Conservation (phyloP, 768 basidiomycete genomes). For the Calvatia gigantea region DNA sequence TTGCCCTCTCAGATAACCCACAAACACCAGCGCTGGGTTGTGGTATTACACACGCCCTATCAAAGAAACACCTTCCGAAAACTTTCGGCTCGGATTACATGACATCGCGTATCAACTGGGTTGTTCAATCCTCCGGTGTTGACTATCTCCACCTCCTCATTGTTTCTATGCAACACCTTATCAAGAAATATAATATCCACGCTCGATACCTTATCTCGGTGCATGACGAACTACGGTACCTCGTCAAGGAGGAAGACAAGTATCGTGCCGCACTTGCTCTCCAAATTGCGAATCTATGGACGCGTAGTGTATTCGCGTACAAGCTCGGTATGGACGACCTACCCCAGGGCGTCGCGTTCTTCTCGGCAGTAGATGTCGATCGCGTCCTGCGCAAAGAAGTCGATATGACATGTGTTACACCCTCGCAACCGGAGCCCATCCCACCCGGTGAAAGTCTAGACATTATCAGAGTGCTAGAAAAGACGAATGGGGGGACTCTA, state of each 20-base stretch:
- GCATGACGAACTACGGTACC: conserved; percentile 94
- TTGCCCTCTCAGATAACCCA: conserved; percentile 82
- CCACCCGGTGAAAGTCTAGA: conserved; percentile 85
- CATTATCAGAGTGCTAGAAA: conserved; percentile 59
- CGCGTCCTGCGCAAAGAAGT: conserved; percentile 91
- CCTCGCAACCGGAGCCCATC: conserved; percentile 81
- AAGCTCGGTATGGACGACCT: conserved; percentile 95
- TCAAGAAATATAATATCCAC: conserved; percentile 73
- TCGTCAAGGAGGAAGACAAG: conserved; percentile 84
- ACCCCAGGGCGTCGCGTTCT: conserved; percentile 94
- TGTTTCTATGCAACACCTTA: conserved; percentile 90
- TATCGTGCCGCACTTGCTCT: conserved; percentile 90
- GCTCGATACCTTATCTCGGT: conserved; percentile 96
- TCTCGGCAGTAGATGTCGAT: conserved; percentile 95
- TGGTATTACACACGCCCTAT: conserved; percentile 90
- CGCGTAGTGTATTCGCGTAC: conserved; percentile 84
- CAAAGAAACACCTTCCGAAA: conserved; percentile 80
- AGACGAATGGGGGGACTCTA: conserved; percentile 70
- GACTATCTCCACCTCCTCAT: conserved; percentile 97
- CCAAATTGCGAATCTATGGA: conserved; percentile 97
- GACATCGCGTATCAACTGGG: conserved; percentile 98
- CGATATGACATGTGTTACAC: conserved; percentile 93
- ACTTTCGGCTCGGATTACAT: conserved; percentile 86
- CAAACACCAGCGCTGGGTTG: conserved; percentile 93
- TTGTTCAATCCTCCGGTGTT: conserved; percentile 96